These are phyloP conservation scores for Yamadazyma trypodendri DNA, from an alignment of 1,139 yeast genomes.

Conservation along the genomic window DNA sequence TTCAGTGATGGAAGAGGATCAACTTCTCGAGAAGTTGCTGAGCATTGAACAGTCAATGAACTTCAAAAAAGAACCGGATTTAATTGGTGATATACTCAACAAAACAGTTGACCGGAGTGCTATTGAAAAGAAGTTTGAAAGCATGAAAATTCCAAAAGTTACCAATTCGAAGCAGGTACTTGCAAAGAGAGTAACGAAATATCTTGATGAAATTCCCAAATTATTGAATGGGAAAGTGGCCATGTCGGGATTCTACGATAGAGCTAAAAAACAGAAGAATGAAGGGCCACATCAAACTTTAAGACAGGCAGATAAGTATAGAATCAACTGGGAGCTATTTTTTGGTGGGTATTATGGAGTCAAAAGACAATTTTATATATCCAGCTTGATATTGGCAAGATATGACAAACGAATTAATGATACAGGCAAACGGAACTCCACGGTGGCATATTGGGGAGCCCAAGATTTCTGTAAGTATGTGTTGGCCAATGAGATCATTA, in stretches of 20 bases:
- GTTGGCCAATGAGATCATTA: constrained; percentile 61
- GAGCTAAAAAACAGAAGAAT: constrained; percentile 41
- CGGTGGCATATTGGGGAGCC: constrained; percentile 60
- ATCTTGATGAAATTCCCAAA: constrained; percentile 33
- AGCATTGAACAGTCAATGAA: not conserved
- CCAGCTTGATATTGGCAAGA: constrained; percentile 32
- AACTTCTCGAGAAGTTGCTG: not conserved
- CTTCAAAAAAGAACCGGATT: not conserved
- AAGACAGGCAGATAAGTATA: constrained; percentile 47
- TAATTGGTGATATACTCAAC: constrained; percentile 2
- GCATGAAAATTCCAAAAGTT: constrained; percentile 25
- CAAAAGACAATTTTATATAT: constrained; percentile 52
- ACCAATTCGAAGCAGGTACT: constrained; percentile 25
- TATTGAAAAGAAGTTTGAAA: constrained; percentile 21
- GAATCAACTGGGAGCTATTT: constrained; percentile 45
- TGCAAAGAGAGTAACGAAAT: constrained; percentile 24
- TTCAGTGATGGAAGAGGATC: not conserved
- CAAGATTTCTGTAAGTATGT: constrained; percentile 57
- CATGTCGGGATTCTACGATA: constrained; percentile 47
- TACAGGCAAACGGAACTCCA: constrained; percentile 32
- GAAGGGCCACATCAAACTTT: constrained; percentile 43
- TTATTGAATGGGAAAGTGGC: constrained; percentile 42
- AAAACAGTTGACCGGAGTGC: constrained; percentile 13
- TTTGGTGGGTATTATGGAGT: constrained; percentile 66
- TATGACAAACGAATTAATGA: constrained; percentile 26